Conservation (phyloP, 2,329 filamentous ascomycete genomes). For the Fusarium tricinctum region DNA sequence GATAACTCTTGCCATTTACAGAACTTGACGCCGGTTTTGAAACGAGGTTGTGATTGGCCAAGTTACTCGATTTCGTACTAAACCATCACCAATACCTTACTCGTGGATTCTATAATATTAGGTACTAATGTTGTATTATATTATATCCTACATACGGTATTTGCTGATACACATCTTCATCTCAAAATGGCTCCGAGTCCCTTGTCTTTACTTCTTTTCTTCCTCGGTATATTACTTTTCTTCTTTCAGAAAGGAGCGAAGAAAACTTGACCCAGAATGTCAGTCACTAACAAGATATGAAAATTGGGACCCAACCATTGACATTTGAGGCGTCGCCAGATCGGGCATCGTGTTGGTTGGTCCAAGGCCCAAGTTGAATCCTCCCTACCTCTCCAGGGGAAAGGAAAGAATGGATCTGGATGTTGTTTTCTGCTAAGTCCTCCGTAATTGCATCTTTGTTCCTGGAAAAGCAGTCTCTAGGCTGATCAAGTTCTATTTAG, state of each 20-base stretch:
- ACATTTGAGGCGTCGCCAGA: constrained; percentile 22
- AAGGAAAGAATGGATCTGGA: too few relatives aligned
- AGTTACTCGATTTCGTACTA: background rate
- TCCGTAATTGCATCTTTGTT: background rate
- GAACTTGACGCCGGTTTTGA: constrained; percentile 23
- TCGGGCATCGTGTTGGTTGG: constrained; percentile 33
- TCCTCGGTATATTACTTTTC: background rate
- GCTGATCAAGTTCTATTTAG: background rate
- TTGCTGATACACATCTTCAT: background rate
- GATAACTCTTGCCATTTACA: constrained; percentile 40
- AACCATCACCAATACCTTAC: background rate
- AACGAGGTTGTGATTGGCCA: constrained; percentile 21
- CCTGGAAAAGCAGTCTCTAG: background rate
- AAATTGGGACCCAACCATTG: constrained; percentile 14
- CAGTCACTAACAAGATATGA: constrained; percentile 2
- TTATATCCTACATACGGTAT: too few relatives aligned
- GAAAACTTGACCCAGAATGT: background rate
- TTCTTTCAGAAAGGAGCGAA: background rate
- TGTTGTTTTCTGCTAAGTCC: background rate
- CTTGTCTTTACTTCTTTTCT: constrained; percentile 3
- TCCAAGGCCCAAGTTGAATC: constrained; percentile 29
- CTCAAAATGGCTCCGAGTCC: constrained; percentile 8
- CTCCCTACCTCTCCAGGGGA: background rate
- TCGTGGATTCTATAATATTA: too few relatives aligned
- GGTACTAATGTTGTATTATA: too few relatives aligned